A percentile compares a stretch with the other conserved stretches of the same genome.
Evolutionary conservation across 2,329 filamentous ascomycete species (phyloP).

Genomic region (Rutstroemia sydowiana): DNA sequence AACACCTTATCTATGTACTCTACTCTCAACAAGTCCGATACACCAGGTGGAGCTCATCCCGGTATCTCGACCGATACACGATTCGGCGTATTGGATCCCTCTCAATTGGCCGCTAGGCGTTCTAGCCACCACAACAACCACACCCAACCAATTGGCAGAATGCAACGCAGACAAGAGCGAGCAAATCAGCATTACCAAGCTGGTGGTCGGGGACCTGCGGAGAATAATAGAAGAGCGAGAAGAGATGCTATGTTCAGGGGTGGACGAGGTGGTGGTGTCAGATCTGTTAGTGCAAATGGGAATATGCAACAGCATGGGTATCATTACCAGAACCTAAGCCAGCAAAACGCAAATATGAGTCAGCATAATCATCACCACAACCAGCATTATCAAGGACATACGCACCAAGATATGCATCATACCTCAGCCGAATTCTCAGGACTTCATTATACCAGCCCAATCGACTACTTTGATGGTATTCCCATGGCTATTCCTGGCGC

Average conservation of each 20-base stretch:
- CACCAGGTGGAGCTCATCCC: not conserved
- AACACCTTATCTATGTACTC: constrained; percentile 3
- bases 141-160: not conserved
- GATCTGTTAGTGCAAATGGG: not conserved
- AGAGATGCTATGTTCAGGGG: not conserved
- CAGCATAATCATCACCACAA: no score
- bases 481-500: no score
- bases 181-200: not conserved
- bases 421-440: no score
- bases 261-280: not conserved
- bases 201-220: not conserved
- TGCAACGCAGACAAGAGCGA: not conserved
- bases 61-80: constrained; percentile 3
- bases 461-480: no score
- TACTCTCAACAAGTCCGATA: not conserved
- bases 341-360: no score
- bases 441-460: no score
- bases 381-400: no score
- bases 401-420: no score
- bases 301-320: no score
- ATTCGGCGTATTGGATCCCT: not conserved
- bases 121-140: not conserved
- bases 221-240: not conserved
- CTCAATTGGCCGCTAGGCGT: not conserved
- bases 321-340: no score